These are phyloP conservation scores for Neurospora sp. DNA, from an alignment of 495 filamentous ascomycete genomes.

Conservation along the genomic window DNA sequence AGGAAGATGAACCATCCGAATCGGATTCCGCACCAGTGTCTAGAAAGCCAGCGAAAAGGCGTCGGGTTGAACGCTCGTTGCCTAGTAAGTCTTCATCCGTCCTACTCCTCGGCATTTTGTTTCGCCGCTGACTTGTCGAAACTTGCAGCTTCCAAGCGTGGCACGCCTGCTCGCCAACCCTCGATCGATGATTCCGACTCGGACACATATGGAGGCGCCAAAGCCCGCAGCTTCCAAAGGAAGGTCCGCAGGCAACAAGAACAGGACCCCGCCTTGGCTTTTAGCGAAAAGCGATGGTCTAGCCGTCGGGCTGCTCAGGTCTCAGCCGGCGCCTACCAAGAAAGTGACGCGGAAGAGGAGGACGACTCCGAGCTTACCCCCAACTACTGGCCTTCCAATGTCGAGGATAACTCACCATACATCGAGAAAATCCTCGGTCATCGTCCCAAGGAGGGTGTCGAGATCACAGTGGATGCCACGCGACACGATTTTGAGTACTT, in stretches of 20 bases:
- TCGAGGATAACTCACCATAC: constrained; percentile 62
- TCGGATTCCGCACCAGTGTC: constrained; percentile 50
- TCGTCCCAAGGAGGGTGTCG: constrained; percentile 58
- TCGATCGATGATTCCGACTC: constrained; percentile 54
- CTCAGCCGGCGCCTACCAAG: constrained; percentile 79
- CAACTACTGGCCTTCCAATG: constrained; percentile 51
- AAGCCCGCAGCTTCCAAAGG: constrained; percentile 55
- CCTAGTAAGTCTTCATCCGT: constrained; percentile 29
- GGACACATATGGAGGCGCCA: constrained; percentile 67
- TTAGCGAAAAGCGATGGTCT: constrained; percentile 78
- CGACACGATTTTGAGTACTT: constrained; percentile 86
- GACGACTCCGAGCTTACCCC: constrained; percentile 48
- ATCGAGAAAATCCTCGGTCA: constrained; percentile 89
- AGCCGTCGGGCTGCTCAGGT: constrained; percentile 77
- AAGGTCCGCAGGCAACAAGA: constrained; percentile 60
- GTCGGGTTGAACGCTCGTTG: constrained; percentile 40
- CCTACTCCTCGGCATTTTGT: neutral
- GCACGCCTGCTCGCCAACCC: constrained; percentile 48
- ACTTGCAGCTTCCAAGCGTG: constrained; percentile 53
- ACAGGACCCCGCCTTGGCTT: constrained; percentile 45
- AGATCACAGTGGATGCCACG: constrained; percentile 43
- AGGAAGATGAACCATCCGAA: constrained; percentile 63
- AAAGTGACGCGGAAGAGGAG: constrained; percentile 60
- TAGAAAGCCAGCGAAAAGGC: constrained; percentile 36
- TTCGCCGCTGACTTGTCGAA: constrained; percentile 15